Evolutionary conservation across 1,284 basidiomycete genomes (phyloP), one percentile per base, ranked within the genome.

Genomic region (Gomphus bonarii): DNA sequence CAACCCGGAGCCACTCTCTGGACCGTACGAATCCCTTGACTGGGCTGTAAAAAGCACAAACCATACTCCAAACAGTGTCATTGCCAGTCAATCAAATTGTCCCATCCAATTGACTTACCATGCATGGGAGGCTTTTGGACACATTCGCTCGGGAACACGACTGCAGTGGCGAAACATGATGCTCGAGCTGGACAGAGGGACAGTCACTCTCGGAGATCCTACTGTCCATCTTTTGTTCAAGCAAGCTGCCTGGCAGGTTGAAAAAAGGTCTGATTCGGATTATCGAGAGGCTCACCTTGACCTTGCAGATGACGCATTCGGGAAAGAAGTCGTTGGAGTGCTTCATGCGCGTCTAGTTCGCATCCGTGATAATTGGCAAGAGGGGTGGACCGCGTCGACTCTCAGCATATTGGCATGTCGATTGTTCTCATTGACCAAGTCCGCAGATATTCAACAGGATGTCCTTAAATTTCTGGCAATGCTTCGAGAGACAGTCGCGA

Each of bases 101-200:
- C 69, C 70, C 3, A 51, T 56, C 1, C 65, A 70, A 1, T 59
- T 79, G 3, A 67, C 60, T 6, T 61, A 75, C 3, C 75, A 79
- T 35, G 77, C 80, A 58, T 74, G 68, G 43, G 63, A 72, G 7
- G 67, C 73, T 0, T 79, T 75, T 57, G 71, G 72, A 0, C 65
- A 66, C 35, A 58, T 80, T 31, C 74, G 77, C 3, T 68, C 73
- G 35, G 77, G 78, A 1, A 59, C 65, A 5, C 63, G 62, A 1
- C 60, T 79, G 0, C 78, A 80, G 49, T 80, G 77, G 78, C 61
- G 74, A 43, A 80, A 79, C 57, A 72, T 80, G 14, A 62, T 70
- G 6, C 67, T 72, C 22, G 76, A 75, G 59, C 59, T 79, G 14
- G 64, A 66, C 10, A 67, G 68, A 12, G 65, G 68, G 33, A 60